phyloP scores from a whole-genome alignment of 1,284 basidiomycete genomes.

The Ceratobasidium sp. region DNA sequence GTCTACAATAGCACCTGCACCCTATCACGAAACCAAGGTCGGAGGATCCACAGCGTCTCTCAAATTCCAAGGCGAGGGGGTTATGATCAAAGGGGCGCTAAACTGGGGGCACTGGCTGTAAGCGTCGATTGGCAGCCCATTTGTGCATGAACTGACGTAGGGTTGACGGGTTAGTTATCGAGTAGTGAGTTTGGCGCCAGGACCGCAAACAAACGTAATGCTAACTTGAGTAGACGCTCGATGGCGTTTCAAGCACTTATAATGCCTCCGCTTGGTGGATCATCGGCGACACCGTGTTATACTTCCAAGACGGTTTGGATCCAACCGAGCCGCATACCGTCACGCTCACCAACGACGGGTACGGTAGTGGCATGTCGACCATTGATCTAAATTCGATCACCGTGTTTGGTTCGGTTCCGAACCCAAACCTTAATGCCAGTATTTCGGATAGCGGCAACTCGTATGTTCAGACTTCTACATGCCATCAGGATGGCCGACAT shows the following conservation, averaged over 20 bases:
- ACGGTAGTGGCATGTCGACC: neutral
- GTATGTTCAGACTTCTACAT: neutral
- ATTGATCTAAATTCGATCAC: constrained; percentile 22
- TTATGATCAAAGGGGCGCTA: constrained; percentile 8
- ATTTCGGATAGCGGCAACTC: too few species aligned
- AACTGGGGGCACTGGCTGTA: constrained; percentile 12
- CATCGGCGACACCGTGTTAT: constrained; percentile 4
- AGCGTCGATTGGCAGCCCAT: neutral
- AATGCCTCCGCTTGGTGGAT: constrained; percentile 16
- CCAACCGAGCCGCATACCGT: constrained; percentile 1
- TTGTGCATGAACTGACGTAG: neutral
- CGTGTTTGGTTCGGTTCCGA: neutral
- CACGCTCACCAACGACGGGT: neutral
- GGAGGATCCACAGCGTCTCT: neutral
- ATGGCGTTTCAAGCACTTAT: neutral
- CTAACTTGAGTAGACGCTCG: neutral
- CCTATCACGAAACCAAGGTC: constrained; percentile 7
- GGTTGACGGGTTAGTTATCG: constrained; percentile 3
- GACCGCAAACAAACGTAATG: neutral
- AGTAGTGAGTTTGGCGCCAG: neutral
- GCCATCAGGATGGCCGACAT: neutral
- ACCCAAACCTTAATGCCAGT: neutral
- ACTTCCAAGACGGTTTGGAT: constrained; percentile 10
- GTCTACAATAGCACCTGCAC: neutral
- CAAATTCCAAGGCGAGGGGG: constrained; percentile 6